Base-by-base conservation (phyloP, 2,329 filamentous ascomycete genomes). In the Nectriaceae sp. region DNA sequence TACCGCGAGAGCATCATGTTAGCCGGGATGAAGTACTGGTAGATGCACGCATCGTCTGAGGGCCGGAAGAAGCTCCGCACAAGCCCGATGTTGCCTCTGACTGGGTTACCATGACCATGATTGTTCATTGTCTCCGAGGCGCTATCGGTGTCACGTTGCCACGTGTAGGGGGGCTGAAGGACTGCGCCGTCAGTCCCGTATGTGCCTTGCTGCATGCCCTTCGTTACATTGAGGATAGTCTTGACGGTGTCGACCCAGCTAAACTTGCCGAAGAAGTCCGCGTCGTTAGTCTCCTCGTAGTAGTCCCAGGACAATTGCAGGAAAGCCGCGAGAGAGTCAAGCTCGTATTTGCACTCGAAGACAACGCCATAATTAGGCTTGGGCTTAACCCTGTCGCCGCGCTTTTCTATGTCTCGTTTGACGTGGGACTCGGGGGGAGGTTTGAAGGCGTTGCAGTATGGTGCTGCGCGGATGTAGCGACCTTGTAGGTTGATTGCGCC, bases 291-390 rank as follows among this genome's bases (percentile, higher is more conserved):
- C 51, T 82, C 78, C 19, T 82, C 76, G 70, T 89, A 82, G 73
- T 96, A 97, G 62, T 94, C 83, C 54, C 89, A 88, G 1, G 84
- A 85, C 4, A 97, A 77, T 36, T 89, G 83, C 6, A 97, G 77
- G 68, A 97, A 97, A 22, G 90, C 85, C 1, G 92, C 90, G 2
- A 97, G 79, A 11, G 89, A 93, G 72, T 97, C 92, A 39, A 97
- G 83, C 71, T 97, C 93, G 69, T 94, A 97, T 70, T 97, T 97
- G 79, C 93, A 97, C 69, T 97, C 93, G 64, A 94, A 97, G 0
- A 96, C 91, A 31, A 85, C 77, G 2, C 76, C 75, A 2, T 79
- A 77, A 60, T 88, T 88, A 21, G 89, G 86, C 21, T 77, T 70
- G 0, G 90, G 89, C 75, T 53, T 82, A 70, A 75, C 70, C 61